phyloP scores from a whole-genome alignment of 305 asterid genomes.

The Plantago coronopus region DNA sequence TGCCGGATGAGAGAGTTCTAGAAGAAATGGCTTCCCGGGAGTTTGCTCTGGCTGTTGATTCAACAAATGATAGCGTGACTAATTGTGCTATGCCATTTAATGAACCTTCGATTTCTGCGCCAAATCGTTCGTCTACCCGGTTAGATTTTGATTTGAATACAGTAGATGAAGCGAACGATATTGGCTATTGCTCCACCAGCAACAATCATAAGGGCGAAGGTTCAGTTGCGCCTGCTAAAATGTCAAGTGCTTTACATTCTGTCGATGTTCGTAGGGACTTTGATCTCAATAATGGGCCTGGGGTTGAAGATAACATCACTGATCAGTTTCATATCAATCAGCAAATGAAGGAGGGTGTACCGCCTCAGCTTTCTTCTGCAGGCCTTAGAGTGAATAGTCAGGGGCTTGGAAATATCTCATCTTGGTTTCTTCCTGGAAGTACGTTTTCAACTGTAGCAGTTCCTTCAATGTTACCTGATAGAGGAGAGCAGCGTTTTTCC shows the following conservation, averaged over 20 bases:
- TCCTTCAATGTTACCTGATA: conserved; percentile 43
- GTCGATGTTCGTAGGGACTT: conserved; percentile 32
- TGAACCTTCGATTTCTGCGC: conserved; percentile 25
- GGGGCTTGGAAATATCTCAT: conserved; percentile 27
- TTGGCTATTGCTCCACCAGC: conserved; percentile 27
- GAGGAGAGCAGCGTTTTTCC: conserved; percentile 40
- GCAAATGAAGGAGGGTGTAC: conserved; percentile 22
- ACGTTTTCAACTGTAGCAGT: conserved; percentile 40
- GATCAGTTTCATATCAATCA: conserved; percentile 20
- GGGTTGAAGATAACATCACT: conserved; percentile 25
- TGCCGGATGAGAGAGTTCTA: conserved; percentile 60
- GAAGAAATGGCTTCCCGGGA: conserved; percentile 54
- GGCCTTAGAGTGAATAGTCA: conserved; percentile 27
- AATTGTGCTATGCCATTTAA: conserved; percentile 22
- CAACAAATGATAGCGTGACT: conserved; percentile 22
- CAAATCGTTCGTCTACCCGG: conserved; percentile 31
- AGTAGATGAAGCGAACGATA: conserved; percentile 34
- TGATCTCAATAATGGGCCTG: conserved; percentile 43
- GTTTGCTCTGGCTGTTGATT: conserved; percentile 29
- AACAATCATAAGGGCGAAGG: conserved; percentile 16
- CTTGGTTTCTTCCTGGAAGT: conserved; percentile 51
- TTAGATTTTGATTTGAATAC: conserved; percentile 48
- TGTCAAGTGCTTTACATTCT: conserved; percentile 20
- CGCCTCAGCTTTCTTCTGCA: conserved; percentile 26
- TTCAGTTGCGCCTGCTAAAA: conserved; percentile 11